phyloP scores from a whole-genome alignment of 306 rosid species.

The Lathyrus aphaca region DNA sequence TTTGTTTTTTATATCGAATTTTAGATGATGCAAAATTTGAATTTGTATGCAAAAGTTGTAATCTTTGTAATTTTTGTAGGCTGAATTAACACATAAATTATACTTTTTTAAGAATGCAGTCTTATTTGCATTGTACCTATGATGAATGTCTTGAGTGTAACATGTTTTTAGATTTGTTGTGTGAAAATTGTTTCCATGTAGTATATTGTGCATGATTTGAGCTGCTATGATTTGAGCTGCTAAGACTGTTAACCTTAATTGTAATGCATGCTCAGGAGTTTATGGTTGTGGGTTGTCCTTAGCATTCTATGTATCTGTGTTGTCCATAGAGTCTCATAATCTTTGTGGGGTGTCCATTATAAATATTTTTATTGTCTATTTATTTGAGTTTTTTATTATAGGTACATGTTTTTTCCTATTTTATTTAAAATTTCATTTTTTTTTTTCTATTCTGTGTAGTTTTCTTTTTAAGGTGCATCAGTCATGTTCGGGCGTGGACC shows the following conservation, averaged over 20 bases:
- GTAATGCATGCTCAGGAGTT: background rate
- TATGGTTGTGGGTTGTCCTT: background rate
- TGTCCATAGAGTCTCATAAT: background rate
- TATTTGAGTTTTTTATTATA: background rate
- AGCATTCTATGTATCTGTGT: background rate
- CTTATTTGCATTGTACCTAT: background rate
- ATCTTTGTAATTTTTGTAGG: background rate
- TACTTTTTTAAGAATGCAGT: background rate
- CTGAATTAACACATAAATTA: constrained; percentile 2
- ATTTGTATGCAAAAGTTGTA: background rate
- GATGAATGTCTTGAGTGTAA: background rate
- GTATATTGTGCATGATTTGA: background rate
- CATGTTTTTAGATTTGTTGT: background rate
- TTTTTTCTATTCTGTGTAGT: constrained; percentile 8
- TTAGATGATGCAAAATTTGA: background rate
- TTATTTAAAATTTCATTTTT: background rate
- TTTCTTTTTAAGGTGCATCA: constrained; percentile 35
- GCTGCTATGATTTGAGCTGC: background rate
- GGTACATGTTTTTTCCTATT: background rate
- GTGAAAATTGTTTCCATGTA: background rate
- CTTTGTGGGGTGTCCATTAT: background rate
- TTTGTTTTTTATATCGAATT: background rate
- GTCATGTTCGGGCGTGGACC: constrained; percentile 79
- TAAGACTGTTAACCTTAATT: background rate
- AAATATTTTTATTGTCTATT: background rate